phyloP scores from a whole-genome alignment of 139 green algal species.

The Astrephomene gubernaculifera region DNA sequence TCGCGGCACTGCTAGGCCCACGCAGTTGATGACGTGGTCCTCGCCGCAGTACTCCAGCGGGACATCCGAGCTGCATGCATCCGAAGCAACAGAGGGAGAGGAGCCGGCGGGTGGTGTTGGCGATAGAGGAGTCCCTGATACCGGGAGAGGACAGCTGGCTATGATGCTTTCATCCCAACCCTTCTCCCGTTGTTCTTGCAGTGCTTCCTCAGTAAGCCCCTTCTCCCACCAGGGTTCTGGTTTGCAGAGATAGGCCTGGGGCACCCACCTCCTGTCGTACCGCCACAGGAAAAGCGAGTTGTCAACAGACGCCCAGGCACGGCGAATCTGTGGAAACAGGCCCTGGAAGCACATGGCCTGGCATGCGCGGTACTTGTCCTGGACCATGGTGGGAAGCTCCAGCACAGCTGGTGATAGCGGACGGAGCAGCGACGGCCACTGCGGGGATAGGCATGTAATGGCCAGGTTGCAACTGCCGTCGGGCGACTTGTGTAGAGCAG shows the following conservation, averaged over 20 bases:
- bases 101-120: too few species aligned
- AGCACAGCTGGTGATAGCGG: conserved; percentile 68
- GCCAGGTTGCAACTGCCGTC: too few species aligned
- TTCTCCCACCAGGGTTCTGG: too few species aligned
- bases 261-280: conserved; percentile 80
- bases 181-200: too few species aligned
- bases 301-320: conserved; percentile 94
- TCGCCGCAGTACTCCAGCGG: conserved; percentile 91
- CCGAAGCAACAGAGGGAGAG: too few species aligned
- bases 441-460: too few species aligned
- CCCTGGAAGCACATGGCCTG: conserved; percentile 92
- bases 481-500: too few species aligned
- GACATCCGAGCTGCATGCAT: conserved; percentile 80
- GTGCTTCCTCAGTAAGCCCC: too few species aligned
- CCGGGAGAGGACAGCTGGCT: too few species aligned
- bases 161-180: too few species aligned
- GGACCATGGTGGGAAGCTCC: conserved; percentile 83
- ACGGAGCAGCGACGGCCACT: conserved; percentile 84
- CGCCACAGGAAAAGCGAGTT: conserved; percentile 94
- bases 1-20: conserved; percentile 79
- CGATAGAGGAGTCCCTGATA: too few species aligned
- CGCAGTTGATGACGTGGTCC: conserved; percentile 91
- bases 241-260: too few species aligned
- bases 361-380: conserved; percentile 85
- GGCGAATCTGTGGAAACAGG: conserved; percentile 85